Percentiles rank a stretch among this genome's conserved stretches.
These are phyloP conservation scores for Cercospora canescens DNA, from an alignment of 2,329 filamentous ascomycete species.

Conservation along the genomic window DNA sequence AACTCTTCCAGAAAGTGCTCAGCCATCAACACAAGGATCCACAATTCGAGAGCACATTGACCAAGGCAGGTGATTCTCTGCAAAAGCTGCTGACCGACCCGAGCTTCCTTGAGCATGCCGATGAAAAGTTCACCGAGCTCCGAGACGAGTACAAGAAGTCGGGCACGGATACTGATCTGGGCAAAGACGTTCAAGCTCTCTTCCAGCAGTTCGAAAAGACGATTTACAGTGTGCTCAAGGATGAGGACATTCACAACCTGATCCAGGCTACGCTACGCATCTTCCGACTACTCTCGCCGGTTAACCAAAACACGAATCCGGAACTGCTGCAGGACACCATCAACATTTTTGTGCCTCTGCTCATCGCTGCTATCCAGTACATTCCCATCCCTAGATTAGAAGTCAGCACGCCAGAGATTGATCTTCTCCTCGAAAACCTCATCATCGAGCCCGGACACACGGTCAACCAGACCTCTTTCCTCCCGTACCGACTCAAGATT, in stretches of 20 bases:
- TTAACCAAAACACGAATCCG: constrained; percentile 63
- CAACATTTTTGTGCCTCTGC: constrained; percentile 76
- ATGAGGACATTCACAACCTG: constrained; percentile 71
- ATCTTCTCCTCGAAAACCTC: constrained; percentile 85
- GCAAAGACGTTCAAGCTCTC: constrained; percentile 71
- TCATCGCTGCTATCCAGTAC: constrained; percentile 78
- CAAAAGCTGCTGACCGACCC: constrained; percentile 84
- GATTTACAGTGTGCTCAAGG: constrained; percentile 66
- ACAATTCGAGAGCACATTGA: constrained; percentile 76
- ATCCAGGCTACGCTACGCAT: constrained; percentile 66
- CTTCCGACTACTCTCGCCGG: constrained; percentile 67
- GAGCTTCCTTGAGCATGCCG: constrained; percentile 76
- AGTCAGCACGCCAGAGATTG: constrained; percentile 76
- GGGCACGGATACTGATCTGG: constrained; percentile 65
- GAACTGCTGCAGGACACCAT: constrained; percentile 74
- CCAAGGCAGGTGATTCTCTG: constrained; percentile 70
- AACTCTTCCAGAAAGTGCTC: constrained; percentile 68
- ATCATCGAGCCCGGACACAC: constrained; percentile 85
- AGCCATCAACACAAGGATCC: constrained; percentile 74
- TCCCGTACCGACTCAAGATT: constrained; percentile 79
- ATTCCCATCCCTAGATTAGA: constrained; percentile 90
- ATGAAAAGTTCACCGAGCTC: constrained; percentile 63
- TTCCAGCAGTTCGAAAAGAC: constrained; percentile 69
- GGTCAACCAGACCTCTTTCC: constrained; percentile 82
- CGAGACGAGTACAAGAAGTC: constrained; percentile 58